Conservation (phyloP, 2,329 filamentous ascomycete species). For the Torrubiella hemipterigena region DNA sequence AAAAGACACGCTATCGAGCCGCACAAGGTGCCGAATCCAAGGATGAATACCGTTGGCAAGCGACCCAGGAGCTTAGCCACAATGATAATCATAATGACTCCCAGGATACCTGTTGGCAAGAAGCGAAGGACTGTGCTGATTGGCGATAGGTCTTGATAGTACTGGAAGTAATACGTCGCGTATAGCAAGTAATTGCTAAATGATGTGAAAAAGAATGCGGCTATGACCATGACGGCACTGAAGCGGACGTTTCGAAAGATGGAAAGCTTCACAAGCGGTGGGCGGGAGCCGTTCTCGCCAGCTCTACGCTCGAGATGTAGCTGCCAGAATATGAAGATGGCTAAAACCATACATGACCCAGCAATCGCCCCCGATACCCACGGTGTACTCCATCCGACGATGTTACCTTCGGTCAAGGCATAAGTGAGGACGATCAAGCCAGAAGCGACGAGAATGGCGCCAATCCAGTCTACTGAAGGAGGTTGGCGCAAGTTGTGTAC, state of each 20-base stretch:
- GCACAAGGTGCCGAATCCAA: constrained; percentile 42
- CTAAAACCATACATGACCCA: constrained; percentile 36
- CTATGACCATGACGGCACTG: constrained; percentile 46
- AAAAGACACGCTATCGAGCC: constrained; percentile 39
- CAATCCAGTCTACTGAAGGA: too few species aligned
- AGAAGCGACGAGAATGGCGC: constrained; percentile 42
- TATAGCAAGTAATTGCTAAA: constrained; percentile 54
- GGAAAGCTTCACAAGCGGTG: constrained; percentile 46
- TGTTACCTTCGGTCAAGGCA: constrained; percentile 49
- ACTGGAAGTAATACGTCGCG: constrained; percentile 52
- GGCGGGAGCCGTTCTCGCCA: too few species aligned
- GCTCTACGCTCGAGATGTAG: too few species aligned
- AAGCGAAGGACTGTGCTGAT: constrained; percentile 52
- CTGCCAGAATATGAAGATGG: constrained; percentile 43
- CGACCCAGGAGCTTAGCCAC: constrained; percentile 36
- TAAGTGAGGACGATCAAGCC: constrained; percentile 47
- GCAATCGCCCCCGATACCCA: constrained; percentile 45
- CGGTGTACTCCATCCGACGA: constrained; percentile 46
- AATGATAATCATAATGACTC: constrained; percentile 35
- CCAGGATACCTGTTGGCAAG: constrained; percentile 45
- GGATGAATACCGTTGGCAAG: constrained; percentile 37
- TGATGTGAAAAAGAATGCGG: constrained; percentile 47
- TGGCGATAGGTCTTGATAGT: constrained; percentile 41
- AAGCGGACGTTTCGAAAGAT: constrained; percentile 43
- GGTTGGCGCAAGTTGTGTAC: too few species aligned